phyloP scores from a whole-genome alignment of 1,139 yeast species.

The Yamadazyma aaseri region DNA sequence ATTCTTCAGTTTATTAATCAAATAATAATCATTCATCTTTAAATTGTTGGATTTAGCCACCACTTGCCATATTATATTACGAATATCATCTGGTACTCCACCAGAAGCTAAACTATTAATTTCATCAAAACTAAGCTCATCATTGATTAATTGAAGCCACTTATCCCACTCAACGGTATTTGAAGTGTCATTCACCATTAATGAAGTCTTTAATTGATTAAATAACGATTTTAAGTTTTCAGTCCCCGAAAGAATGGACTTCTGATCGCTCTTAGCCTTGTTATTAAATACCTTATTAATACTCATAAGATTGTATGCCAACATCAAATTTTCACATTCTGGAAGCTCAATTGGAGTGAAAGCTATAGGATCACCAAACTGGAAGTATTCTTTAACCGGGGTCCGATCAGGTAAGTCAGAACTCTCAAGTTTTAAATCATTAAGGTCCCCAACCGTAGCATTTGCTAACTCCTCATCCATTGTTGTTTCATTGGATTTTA shows the following conservation, averaged over 20 bases:
- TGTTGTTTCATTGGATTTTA: too few relatives aligned
- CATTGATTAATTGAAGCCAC: slow-evolving; percentile 52
- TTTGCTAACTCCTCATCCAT: too few relatives aligned
- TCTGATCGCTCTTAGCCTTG: slow-evolving; percentile 36
- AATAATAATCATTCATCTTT: slow-evolving; percentile 68
- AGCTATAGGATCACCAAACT: slow-evolving; percentile 24
- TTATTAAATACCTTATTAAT: slow-evolving; percentile 28
- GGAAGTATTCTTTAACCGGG: slow-evolving; percentile 29
- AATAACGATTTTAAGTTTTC: slow-evolving; percentile 46
- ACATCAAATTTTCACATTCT: slow-evolving; percentile 28
- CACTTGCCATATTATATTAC: slow-evolving; percentile 92
- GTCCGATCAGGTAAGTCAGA: slow-evolving; percentile 25
- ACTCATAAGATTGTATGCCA: slow-evolving; percentile 36
- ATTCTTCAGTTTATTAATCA: slow-evolving; percentile 48
- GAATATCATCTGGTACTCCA: slow-evolving; percentile 81
- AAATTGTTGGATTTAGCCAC: slow-evolving; percentile 78
- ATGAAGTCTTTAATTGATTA: slow-evolving; percentile 47
- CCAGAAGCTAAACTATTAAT: slow-evolving; percentile 69
- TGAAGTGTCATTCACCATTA: slow-evolving; percentile 32
- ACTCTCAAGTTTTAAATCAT: neutral
- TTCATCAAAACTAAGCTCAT: slow-evolving; percentile 32
- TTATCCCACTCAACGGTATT: slow-evolving; percentile 72
- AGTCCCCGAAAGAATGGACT: slow-evolving; percentile 58
- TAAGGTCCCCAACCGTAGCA: neutral
- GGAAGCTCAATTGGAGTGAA: slow-evolving; percentile 11